phyloP scores from a whole-genome alignment of 257 asterid species.

The Paraleonurus japonicus region DNA sequence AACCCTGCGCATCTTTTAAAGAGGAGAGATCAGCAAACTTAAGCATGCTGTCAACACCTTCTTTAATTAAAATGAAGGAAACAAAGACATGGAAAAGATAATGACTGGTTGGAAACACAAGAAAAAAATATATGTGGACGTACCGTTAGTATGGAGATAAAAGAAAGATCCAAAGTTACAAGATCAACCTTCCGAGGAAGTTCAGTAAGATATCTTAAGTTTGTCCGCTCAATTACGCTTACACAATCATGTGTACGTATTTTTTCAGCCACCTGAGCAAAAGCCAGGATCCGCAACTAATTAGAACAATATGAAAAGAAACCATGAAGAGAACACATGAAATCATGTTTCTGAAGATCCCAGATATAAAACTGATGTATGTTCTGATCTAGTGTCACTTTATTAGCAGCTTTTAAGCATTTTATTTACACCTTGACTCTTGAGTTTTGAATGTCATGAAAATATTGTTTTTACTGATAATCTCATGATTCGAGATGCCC shows the following conservation, averaged over 20 bases:
- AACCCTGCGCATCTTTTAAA: too few species aligned
- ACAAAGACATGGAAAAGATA: background rate
- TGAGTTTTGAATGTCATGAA: slow-evolving; percentile 9
- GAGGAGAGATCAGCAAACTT: too few species aligned
- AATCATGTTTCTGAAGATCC: background rate
- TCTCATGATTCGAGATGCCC: background rate
- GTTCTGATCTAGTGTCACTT: background rate
- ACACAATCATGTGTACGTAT: slow-evolving; percentile 78
- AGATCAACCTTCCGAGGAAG: slow-evolving; percentile 93
- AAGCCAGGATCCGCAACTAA: slow-evolving; percentile 21
- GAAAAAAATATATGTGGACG: slow-evolving; percentile 26
- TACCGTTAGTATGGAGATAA: slow-evolving; percentile 85
- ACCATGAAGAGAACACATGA: background rate
- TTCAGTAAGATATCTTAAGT: slow-evolving; percentile 82
- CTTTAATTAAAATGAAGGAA: background rate
- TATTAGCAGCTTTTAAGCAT: background rate
- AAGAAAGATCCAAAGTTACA: slow-evolving; percentile 94
- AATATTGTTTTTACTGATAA: background rate
- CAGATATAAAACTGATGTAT: background rate
- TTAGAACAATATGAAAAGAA: slow-evolving; percentile 16
- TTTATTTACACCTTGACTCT: background rate
- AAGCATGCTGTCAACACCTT: too few species aligned
- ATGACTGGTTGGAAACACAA: background rate
- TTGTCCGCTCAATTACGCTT: slow-evolving; percentile 76
- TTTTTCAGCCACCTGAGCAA: slow-evolving; percentile 83